A percentile compares a stretch with the other conserved stretches of the same genome.
Conservation (phyloP, 2,329 filamentous ascomycete species). For the Colletotrichum brevisporum region DNA sequence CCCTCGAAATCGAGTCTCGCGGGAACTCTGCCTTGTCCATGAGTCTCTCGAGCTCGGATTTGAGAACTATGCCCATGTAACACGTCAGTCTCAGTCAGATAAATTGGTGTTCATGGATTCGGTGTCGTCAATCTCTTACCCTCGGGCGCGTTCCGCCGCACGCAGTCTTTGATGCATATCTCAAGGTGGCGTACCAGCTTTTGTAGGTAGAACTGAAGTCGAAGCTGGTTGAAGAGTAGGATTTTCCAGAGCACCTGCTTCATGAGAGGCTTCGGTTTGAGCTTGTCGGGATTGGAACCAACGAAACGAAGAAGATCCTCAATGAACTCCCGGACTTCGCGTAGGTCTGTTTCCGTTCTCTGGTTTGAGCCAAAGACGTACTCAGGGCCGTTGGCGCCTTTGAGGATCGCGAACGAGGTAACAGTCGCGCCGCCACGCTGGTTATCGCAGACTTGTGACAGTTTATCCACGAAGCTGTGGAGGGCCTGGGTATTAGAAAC, state of each 20-base stretch:
- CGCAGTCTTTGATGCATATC: not conserved
- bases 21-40: conserved; percentile 1
- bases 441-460: conserved; percentile 50
- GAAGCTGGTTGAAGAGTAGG: conserved; percentile 22
- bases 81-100: not conserved
- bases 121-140: conserved; percentile 1
- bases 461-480: conserved; percentile 47
- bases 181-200: not conserved
- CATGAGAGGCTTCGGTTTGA: not conserved
- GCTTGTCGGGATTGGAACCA: not conserved
- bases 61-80: not conserved
- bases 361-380: conserved; percentile 51
- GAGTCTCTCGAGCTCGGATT: not conserved
- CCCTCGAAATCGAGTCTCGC: not conserved
- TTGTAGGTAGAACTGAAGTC: conserved; percentile 10
- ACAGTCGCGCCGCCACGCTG: conserved; percentile 48
- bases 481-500: conserved; percentile 43
- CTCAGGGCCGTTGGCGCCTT: conserved; percentile 44
- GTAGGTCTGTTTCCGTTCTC: not conserved
- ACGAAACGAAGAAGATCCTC: conserved; percentile 1
- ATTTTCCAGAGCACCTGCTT: conserved; percentile 20
- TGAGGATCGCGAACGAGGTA: conserved; percentile 48
- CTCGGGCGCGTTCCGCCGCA: not conserved
- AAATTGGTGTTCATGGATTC: no score
- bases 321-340: conserved; percentile 3